A percentile compares a stretch with the other conserved stretches of the same genome.
Evolutionary conservation across 441 rosid species (phyloP).

Genomic region (Heliophila coronopifolia): DNA sequence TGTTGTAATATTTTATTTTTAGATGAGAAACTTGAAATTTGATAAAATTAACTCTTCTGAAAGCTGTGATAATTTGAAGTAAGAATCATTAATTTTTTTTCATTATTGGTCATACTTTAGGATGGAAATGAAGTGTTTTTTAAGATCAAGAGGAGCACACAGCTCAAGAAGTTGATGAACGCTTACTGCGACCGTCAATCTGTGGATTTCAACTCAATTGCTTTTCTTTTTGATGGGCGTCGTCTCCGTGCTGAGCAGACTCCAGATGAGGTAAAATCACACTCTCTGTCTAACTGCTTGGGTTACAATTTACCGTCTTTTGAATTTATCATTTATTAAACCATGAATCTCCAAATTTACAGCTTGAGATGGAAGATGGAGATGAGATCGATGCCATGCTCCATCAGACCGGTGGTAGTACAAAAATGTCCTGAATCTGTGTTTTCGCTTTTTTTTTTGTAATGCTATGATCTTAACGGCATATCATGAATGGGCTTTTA

Average conservation of each 20-base stretch:
- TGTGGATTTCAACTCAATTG: slow-evolving; percentile 55
- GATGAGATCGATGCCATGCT: slow-evolving; percentile 77
- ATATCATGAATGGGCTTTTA: no score
- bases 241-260: slow-evolving; percentile 67
- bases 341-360: neutral
- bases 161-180: slow-evolving; percentile 55
- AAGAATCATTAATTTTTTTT: no score
- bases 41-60: no score
- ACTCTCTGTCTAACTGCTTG: no score
- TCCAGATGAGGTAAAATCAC: slow-evolving; percentile 50
- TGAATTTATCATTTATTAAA: neutral
- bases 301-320: neutral
- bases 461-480: no score
- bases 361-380: slow-evolving; percentile 78
- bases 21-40: no score
- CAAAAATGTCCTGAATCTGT: no score
- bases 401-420: slow-evolving; percentile 57
- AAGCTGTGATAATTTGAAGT: no score
- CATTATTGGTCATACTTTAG: slow-evolving; percentile 19
- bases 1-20: no score
- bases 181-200: slow-evolving; percentile 71
- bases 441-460: no score
- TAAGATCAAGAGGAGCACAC: slow-evolving; percentile 67
- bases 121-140: slow-evolving; percentile 72
- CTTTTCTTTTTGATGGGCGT: slow-evolving; percentile 72